Evolutionary conservation across 2,329 filamentous ascomycete genomes (phyloP), one percentile per base, ranked within the genome.

Genomic region (Colletotrichum godetiae): DNA sequence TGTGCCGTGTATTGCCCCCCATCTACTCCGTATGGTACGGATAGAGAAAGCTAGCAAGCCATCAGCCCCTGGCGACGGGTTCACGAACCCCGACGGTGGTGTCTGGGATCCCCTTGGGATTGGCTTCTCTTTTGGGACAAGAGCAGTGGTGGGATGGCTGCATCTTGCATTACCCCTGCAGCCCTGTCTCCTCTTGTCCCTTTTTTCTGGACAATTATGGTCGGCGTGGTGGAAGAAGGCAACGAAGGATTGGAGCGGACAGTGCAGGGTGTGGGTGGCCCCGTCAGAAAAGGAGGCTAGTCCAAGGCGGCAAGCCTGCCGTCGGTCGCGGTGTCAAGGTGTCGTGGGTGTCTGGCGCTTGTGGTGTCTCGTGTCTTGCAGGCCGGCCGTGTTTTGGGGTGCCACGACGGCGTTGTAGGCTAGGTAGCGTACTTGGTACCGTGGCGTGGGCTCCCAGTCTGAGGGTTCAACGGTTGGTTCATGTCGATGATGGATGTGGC

Each of bases 141-240:
- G 53, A 69, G 55, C 70, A 27, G 12, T 24, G 59, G 53, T 68
- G 46, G 58, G 33, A 27, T 59, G 66, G 59, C 33, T 69, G 70
- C 70, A 69, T 73, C 53, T 64, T 69, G 70, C 60, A 70, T 73
- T 37, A 24, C 66, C 66, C 70, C 66, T 69, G 70, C 70, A 73
- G 70, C 59, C 66, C 66, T 60, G 66, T 65, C 59, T 46, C 13
- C 42, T 65, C 59, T 37, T 65, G 55, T 59, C 53, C 59, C 66
- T 12, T 37, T 59, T 53, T 67, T 46, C 64, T 55, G 15, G 15
- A 6, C 31, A 19, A 6, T 67, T 29, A 13, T 35, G 19, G 42
- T 64, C 19, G 19, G 3, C 19, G 42, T n/a, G 42, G 42, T 49
- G 42, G 42, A 49, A 49, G 42, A 49, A 42, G 13, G 37, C 7